These are phyloP conservation scores for Botryosphaeria dothidea DNA, from an alignment of 2,329 filamentous ascomycete species.

Conservation along the genomic window DNA sequence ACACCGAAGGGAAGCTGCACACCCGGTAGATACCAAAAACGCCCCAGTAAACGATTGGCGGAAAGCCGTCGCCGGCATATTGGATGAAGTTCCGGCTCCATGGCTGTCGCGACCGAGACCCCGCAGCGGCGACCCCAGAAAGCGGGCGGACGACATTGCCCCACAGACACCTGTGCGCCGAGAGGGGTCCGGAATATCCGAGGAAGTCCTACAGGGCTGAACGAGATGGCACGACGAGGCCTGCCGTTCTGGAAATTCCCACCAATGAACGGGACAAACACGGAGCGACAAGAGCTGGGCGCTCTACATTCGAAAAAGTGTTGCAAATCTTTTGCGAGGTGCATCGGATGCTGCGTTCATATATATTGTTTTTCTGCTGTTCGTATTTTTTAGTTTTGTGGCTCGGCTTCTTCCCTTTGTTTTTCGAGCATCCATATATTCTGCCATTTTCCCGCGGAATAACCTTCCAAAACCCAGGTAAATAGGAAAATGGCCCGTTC, in stretches of 20 bases:
- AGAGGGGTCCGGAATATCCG: background rate
- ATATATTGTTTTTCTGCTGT: background rate
- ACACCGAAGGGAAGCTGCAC: background rate
- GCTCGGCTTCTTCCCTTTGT: background rate
- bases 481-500: background rate
- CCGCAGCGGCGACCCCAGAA: background rate
- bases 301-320: too few species aligned
- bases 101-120: background rate
- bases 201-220: background rate
- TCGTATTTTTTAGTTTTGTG: background rate
- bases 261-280: background rate
- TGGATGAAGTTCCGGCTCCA: background rate
- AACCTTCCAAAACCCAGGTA: background rate
- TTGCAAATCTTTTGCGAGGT: background rate
- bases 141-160: background rate
- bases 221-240: background rate
- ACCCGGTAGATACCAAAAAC: too few species aligned
- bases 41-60: constrained; percentile 1
- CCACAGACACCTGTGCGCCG: background rate
- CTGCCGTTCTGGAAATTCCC: background rate
- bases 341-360: background rate
- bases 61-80: background rate
- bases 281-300: background rate
- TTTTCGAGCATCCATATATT: background rate
- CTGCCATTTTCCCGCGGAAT: too few species aligned